Percentiles rank a stretch among this genome's conserved stretches.
phyloP scores from a whole-genome alignment of 768 basidiomycete species.

The Sutorius australiensis region DNA sequence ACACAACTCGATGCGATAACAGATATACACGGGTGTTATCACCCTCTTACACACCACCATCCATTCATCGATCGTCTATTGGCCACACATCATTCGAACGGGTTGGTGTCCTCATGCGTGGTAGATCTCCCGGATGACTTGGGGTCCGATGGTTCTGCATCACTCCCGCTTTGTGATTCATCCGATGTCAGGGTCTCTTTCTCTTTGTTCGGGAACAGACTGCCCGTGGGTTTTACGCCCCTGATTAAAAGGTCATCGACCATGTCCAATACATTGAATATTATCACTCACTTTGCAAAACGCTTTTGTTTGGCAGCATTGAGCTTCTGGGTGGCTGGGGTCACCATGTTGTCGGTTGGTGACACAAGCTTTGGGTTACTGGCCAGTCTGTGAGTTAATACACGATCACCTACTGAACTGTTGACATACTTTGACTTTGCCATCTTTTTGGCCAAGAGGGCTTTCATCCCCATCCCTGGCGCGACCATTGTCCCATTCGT shows the following conservation, averaged over 20 bases:
- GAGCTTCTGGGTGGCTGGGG: conserved; percentile 90
- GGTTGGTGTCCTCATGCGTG: conserved; percentile 64
- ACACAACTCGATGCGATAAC: conserved; percentile 23
- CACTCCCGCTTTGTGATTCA: conserved; percentile 35
- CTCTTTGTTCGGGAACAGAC: conserved; percentile 48
- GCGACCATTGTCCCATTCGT: conserved; percentile 50
- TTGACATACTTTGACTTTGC: conserved; percentile 76
- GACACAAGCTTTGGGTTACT: conserved; percentile 89
- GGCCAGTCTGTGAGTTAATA: conserved; percentile 9
- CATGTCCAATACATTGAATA: conserved; percentile 1
- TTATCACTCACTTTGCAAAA: conserved; percentile 70
- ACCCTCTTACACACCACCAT: conserved; percentile 25
- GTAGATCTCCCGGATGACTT: conserved; percentile 26
- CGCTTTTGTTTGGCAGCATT: conserved; percentile 90
- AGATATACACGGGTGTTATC: conserved; percentile 20
- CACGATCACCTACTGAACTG: background rate
- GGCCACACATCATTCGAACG: conserved; percentile 43
- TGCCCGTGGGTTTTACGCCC: conserved; percentile 55
- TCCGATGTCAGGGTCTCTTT: conserved; percentile 30
- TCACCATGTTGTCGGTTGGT: conserved; percentile 93
- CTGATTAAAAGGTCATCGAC: conserved; percentile 31
- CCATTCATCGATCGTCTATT: conserved; percentile 2
- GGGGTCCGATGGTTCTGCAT: conserved; percentile 36
- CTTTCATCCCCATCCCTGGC: conserved; percentile 82
- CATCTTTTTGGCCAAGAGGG: conserved; percentile 90